Evolutionary conservation across 1,139 yeast species (phyloP), one percentile per base, ranked within the genome.

Genomic region (Tardiomyces blankii): DNA sequence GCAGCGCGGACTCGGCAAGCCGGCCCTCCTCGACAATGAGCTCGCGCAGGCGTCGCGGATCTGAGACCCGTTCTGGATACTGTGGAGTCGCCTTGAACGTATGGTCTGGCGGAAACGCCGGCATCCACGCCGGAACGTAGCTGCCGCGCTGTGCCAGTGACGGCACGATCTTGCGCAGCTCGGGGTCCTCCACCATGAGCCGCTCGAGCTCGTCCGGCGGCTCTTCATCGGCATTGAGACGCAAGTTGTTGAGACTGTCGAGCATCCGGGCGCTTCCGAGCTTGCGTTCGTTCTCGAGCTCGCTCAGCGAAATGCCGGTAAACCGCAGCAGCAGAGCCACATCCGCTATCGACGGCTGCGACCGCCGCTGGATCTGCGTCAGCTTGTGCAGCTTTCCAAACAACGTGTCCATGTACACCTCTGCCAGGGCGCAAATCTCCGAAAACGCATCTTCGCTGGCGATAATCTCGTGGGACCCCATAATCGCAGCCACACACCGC

Each of bases 21-120:
- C 86, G 68, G 27, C 94, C 84, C 61, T 89, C 96, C 48, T 79
- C 80, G 2, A 85, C 91, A 46, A 88, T 68, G 55, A 76, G 75
- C 48, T 83, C 74, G 51, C 93, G 69, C 44, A 89, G 72, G 48
- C 75, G 69, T 51, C 82, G 77, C 54, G 89, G 86, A 59, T 86
- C 93, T 0, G 81, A 75, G n/a, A 80, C 65, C 18, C 82, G 70
- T 28, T 77, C 69, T 51, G 78, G 72, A 59, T 71, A 86, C 50
- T 74, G 72, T 0, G 95, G 82, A 0, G 96, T 84, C 45, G 78
- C 74, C 62, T 78, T 80, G 60, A 82, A 89, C 0, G 97, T 89
- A 63, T 88, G 93, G 57, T 86, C 95, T 0, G 97, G 96, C 1
- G 97, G 97, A 38, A 88, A 70, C 19, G 78, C 80, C 0, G 97